Evolutionary conservation across 305 asterid species (phyloP), one percentile per base, ranked within the genome.

Genomic region (Coffea humblotiana): DNA sequence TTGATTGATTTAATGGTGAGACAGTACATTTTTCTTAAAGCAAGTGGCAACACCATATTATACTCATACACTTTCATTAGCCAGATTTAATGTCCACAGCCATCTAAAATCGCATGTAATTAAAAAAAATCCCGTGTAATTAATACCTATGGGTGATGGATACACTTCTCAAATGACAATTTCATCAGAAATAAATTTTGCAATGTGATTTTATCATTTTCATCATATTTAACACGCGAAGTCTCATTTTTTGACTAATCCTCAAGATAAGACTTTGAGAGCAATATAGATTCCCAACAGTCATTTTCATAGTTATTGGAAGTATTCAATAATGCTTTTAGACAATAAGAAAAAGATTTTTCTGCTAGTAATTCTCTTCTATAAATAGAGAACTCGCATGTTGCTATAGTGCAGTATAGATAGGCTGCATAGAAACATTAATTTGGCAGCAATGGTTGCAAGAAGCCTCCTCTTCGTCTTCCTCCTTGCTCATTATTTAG

Each of bases 351-450:
- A 6, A 60, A 11, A 60, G 25, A 60, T 21, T 4, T n/a, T 21
- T 60, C 25, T 60, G 6, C 29, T 7, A 6, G 29, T 2, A 60
- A 60, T 60, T 21, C n/a, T 60, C 29, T 60, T 60, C 65, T 60
- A 60, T 91, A 67, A 32, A 67, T 32, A 67, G 47, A 23, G 72
- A 67, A 8, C 48, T 37, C 13, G 19, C 47, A 67, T 40, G 47
- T 23, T 3, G 72, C 21, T 67, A 29, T 67, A 35, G 1, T 40
- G 35, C 48, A 35, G 11, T 23, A 40, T 40, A 40, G 43, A 2
- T 23, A 23, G 65, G 29, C 32, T 21, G 65, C 29, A 60, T 67
- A 67, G 23, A 18, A 32, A 21, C 25, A 7, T 21, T 1, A 14
- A 40, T 40, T 40, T 40, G 2, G 14, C n/a, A 67, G 32, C 15